These are phyloP conservation scores for Arabis alpina DNA, from an alignment of 345 rosid species.

Conservation along the genomic window DNA sequence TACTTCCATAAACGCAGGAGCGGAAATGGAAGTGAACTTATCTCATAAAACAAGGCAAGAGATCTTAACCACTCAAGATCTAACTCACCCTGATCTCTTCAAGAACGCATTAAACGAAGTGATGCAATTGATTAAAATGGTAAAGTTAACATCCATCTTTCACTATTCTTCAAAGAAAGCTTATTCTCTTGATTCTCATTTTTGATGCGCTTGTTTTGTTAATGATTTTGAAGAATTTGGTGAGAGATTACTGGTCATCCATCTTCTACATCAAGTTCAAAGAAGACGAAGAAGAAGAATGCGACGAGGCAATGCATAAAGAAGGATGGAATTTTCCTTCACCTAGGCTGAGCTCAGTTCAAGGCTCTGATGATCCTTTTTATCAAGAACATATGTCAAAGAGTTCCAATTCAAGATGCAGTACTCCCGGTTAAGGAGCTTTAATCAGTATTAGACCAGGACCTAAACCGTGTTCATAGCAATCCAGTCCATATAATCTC, in stretches of 20 bases:
- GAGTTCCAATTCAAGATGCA: constrained; percentile 47
- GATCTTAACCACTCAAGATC: constrained; percentile 63
- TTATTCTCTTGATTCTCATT: constrained; percentile 14
- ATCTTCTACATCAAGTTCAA: constrained; percentile 75
- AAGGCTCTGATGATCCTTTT: constrained; percentile 82
- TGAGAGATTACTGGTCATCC: constrained; percentile 84
- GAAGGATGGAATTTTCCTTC: constrained; percentile 66
- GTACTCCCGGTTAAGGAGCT: constrained; percentile 45
- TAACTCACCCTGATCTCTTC: constrained; percentile 71
- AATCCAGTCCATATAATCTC: constrained; percentile 22
- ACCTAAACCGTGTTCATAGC: constrained; percentile 29
- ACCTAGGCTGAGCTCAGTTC: constrained; percentile 78
- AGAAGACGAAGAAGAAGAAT: constrained; percentile 69
- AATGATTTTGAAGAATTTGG: constrained; percentile 61
- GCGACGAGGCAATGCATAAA: constrained; percentile 53
- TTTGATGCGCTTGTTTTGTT: not conserved
- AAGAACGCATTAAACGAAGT: constrained; percentile 68
- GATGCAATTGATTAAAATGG: constrained; percentile 84
- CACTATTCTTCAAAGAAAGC: not conserved
- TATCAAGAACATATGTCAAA: constrained; percentile 62
- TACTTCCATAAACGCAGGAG: constrained; percentile 50
- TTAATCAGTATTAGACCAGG: constrained; percentile 26
- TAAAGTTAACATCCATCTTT: constrained; percentile 32
- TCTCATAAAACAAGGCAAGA: constrained; percentile 74
- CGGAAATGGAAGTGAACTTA: constrained; percentile 85